Percentiles rank a stretch among this genome's conserved stretches.
These are phyloP conservation scores for Tilletia horrida DNA, from an alignment of 1,284 basidiomycete species.

Conservation along the genomic window DNA sequence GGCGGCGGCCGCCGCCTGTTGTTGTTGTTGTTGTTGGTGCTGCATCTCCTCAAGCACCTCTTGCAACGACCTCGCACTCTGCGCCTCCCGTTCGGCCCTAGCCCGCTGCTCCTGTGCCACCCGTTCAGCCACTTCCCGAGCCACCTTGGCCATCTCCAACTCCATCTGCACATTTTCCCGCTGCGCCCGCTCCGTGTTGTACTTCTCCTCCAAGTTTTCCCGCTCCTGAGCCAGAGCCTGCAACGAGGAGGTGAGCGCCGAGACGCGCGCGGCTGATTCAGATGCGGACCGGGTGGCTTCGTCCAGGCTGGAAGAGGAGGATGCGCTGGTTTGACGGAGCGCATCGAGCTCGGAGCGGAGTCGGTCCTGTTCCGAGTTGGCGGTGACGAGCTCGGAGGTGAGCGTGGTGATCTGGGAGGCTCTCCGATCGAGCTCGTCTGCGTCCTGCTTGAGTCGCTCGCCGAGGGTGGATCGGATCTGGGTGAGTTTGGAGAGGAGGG, in stretches of 20 bases:
- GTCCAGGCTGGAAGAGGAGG: not conserved
- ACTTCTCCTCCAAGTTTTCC: constrained; percentile 36
- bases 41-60: constrained; percentile 93
- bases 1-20: no score
- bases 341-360: constrained; percentile 32
- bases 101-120: constrained; percentile 58
- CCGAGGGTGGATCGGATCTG: constrained; percentile 89
- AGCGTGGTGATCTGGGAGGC: constrained; percentile 49
- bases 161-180: constrained; percentile 63
- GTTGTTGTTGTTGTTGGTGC: constrained; percentile 66
- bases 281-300: not conserved
- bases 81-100: constrained; percentile 68
- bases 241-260: not conserved
- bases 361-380: constrained; percentile 35
- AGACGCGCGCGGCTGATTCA: not conserved
- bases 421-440: constrained; percentile 57
- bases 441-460: constrained; percentile 91
- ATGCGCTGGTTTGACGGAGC: constrained; percentile 14
- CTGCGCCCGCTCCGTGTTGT: constrained; percentile 33
- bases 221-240: constrained; percentile 11
- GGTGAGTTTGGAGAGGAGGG: constrained; percentile 80
- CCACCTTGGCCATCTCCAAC: constrained; percentile 59
- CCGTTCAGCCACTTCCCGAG: constrained; percentile 53
- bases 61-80: constrained; percentile 78
- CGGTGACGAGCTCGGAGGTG: constrained; percentile 31